Evolutionary conservation across 1,139 yeast species (phyloP), one percentile per base, ranked within the genome.

Genomic region (Candida albicans): DNA sequence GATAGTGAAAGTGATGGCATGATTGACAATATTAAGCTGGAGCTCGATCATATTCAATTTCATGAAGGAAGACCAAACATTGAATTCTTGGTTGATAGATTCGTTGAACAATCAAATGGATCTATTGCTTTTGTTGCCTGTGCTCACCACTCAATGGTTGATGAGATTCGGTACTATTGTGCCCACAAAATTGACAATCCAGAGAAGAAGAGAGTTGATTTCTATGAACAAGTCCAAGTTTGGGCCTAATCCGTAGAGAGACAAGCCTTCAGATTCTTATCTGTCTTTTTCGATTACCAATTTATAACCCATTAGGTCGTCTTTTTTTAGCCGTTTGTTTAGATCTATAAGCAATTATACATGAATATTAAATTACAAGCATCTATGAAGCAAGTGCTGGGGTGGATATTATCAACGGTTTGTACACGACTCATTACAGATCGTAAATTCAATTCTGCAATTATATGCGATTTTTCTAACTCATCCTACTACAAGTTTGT

Each of bases 71-170:
- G 75, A 47, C 76, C 77, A 2, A 41, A 48, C 14, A 55, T 70
- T 46, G 58, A 59, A 8, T 53, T 49, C 1, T 36, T 68, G 10
- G 65, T 70, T 2, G 44, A 49, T 13, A 38, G 51, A 11, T 70
- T 68, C 45, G 51, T 67, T 11, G 52, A 52, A 4, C 66, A 62
- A 35, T 58, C 69, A 5, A 40, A 46, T 1, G 71, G 70, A 2
- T 64, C 75, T 1, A 57, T 68, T 33, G 77, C 77, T 0, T 68
- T 78, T 42, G 63, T 75, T 3, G 59, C 77, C 4, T 80, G 85
- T 63, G 84, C 84, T 2, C 81, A 78, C 43, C 76, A 79, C 11
- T 45, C 55, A 6, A 70, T 79, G 77, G 81, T 78, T 44, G 84
- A 79, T 53, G 70, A 69, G 24, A 49, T 78, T 33, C 63, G 84